A percentile compares a stretch with the other conserved stretches of the same genome.
Conservation (phyloP, 495 filamentous ascomycete genomes). For the Hypoxylon fragiforme region DNA sequence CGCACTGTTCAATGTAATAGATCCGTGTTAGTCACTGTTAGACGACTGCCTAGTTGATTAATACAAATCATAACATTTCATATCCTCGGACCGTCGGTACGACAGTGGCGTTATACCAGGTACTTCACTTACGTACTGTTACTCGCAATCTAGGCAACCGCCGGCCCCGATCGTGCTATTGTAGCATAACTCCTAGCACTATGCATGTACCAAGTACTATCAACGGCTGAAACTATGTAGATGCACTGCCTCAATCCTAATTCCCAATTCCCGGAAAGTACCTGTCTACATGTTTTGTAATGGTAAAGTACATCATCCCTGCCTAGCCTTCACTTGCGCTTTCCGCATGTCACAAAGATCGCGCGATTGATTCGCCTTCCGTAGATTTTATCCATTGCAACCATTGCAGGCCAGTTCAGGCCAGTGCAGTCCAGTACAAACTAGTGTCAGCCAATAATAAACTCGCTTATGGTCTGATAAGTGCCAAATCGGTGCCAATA, state of each 20-base stretch:
- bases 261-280: background rate
- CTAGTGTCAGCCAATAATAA: slow-evolving; percentile 9
- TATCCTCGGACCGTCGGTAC: no score
- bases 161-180: background rate
- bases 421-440: background rate
- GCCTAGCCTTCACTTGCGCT: background rate
- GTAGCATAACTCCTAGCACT: background rate
- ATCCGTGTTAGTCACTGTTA: slow-evolving; percentile 9
- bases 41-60: no score
- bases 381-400: slow-evolving; percentile 8
- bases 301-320: background rate
- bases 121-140: no score
- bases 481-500: no score
- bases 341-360: background rate
- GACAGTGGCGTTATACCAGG: no score
- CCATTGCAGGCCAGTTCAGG: no score
- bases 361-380: slow-evolving; percentile 14
- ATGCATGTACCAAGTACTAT: no score
- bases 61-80: no score
- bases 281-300: no score
- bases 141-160: background rate
- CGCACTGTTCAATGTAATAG: background rate
- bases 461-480: slow-evolving; percentile 4
- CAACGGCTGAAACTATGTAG: no score
- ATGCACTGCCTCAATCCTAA: slow-evolving; percentile 26